Evolutionary conservation across 805 yeast genomes (phyloP).

Genomic region (Candida quercuum): DNA sequence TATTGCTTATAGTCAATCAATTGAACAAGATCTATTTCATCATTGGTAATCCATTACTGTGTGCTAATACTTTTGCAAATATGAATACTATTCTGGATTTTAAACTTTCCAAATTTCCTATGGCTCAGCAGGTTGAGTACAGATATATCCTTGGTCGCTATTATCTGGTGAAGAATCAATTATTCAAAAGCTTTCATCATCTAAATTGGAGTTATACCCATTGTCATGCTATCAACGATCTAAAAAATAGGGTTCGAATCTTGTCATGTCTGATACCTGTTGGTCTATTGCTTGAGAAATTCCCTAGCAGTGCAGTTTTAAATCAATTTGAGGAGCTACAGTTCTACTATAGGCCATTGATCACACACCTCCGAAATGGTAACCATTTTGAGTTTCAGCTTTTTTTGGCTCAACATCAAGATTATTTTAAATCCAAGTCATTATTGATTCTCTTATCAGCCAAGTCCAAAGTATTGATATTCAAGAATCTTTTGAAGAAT

Average conservation of each 20-base stretch:
- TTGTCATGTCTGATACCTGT: conserved; percentile 47
- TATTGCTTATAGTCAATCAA: conserved; percentile 42
- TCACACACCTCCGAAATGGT: conserved; percentile 34
- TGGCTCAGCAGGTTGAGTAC: conserved; percentile 43
- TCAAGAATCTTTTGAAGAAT: conserved; percentile 35
- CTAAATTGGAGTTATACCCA: conserved; percentile 37
- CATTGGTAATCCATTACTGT: conserved; percentile 49
- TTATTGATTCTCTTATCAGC: conserved; percentile 41
- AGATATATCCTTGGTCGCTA: conserved; percentile 49
- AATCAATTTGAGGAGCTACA: conserved; percentile 22
- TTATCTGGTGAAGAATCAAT: conserved; percentile 47
- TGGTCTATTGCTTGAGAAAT: conserved; percentile 46
- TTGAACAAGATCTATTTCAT: conserved; percentile 48
- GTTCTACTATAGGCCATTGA: conserved; percentile 33
- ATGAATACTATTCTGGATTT: conserved; percentile 43
- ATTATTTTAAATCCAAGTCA: conserved; percentile 32
- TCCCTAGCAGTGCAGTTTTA: conserved; percentile 32
- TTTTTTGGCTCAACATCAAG: conserved; percentile 29
- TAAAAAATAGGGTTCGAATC: conserved; percentile 24
- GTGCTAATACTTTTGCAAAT: conserved; percentile 58
- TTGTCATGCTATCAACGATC: conserved; percentile 4
- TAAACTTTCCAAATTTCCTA: conserved; percentile 34
- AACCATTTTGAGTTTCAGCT: conserved; percentile 32
- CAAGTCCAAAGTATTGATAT: conserved; percentile 36
- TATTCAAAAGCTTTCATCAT: conserved; percentile 41